Evolutionary conservation across 352 stramenopile genomes (phyloP).

Genomic region (Pythium rhizo-oryzae): DNA sequence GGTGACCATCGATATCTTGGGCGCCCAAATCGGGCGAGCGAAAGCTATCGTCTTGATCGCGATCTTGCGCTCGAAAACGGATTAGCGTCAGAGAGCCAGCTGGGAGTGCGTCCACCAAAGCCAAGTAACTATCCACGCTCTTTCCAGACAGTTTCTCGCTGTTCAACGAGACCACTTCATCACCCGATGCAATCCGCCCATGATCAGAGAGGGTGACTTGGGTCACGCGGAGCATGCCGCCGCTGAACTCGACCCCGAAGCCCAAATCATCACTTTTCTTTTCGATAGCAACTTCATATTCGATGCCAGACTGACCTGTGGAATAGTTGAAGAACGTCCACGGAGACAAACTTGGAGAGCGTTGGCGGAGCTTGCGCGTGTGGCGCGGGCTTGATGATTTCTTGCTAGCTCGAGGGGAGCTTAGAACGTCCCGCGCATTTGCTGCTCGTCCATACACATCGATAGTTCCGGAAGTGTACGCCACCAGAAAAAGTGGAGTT

Average conservation of each 20-base stretch:
- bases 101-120: slow-evolving; percentile 38
- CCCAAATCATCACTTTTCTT: slow-evolving; percentile 44
- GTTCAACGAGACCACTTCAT: slow-evolving; percentile 74
- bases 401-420: slow-evolving; percentile 37
- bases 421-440: slow-evolving; percentile 58
- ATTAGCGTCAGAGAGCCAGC: slow-evolving; percentile 41
- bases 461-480: slow-evolving; percentile 56
- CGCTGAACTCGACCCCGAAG: slow-evolving; percentile 46
- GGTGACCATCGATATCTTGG: not conserved
- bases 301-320: slow-evolving; percentile 61
- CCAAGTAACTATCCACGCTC: slow-evolving; percentile 34
- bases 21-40: not conserved
- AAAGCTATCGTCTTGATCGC: slow-evolving; percentile 13
- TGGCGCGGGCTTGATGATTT: slow-evolving; percentile 14
- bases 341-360: slow-evolving; percentile 57
- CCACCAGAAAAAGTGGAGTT: slow-evolving; percentile 70
- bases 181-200: slow-evolving; percentile 31
- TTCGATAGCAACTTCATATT: slow-evolving; percentile 68
- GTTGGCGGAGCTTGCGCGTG: not conserved
- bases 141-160: slow-evolving; percentile 50
- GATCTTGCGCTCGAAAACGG: slow-evolving; percentile 49
- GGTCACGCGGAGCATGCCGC: slow-evolving; percentile 13
- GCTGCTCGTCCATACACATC: slow-evolving; percentile 65
- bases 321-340: slow-evolving; percentile 78
- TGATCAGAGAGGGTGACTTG: slow-evolving; percentile 35